Base-by-base conservation (phyloP, 768 basidiomycete species). In the Sistotremastrum niveocremeum region DNA sequence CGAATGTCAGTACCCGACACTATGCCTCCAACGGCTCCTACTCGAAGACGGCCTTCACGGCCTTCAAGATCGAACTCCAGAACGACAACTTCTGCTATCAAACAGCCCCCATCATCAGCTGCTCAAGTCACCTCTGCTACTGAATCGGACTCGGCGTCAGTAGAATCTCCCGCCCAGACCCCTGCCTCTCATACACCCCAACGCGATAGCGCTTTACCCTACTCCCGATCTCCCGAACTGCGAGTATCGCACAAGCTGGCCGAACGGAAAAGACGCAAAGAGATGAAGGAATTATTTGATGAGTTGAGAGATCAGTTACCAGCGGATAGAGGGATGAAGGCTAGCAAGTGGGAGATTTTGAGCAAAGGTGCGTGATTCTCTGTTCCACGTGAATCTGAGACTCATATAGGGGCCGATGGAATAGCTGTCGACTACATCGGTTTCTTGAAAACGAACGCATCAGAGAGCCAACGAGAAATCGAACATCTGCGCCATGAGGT, bases 281-380 rank as follows among this genome's bases (percentile, higher is more conserved):
- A 99, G 66, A 99, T 99, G 95, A 95, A 95, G 60, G 93, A 97
- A 49, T 62, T 99, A 39, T 98, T 98, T 58, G 95, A 99, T 54
- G 95, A 99, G 61, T 66, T 99, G 51, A 75, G 90, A 48, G 93
- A 95, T 61, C 79, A 87, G 56, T 67, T 99, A 29, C 95, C 95
- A 1, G 82, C 83, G 44, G 90, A 90, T 66, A 76, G 84, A 44
- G 90, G 84, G 38, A 86, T 91, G 80, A 98, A 98, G 60, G 84
- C 89, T 12, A 91, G 87, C 66, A 99, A 99, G 66, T 98, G 94
- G 95, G 95, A 99, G 68, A 97, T 97, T 50, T 65, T 99, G 34
- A 93, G 82, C 64, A 94, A 95, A 79, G 87, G 93, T 87, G 53
- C 52, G 72, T 60, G 20, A 43, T 37, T 45, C 38, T 29, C 11